phyloP scores from a whole-genome alignment of 768 basidiomycete genomes.

The Boletellus ananiceps region DNA sequence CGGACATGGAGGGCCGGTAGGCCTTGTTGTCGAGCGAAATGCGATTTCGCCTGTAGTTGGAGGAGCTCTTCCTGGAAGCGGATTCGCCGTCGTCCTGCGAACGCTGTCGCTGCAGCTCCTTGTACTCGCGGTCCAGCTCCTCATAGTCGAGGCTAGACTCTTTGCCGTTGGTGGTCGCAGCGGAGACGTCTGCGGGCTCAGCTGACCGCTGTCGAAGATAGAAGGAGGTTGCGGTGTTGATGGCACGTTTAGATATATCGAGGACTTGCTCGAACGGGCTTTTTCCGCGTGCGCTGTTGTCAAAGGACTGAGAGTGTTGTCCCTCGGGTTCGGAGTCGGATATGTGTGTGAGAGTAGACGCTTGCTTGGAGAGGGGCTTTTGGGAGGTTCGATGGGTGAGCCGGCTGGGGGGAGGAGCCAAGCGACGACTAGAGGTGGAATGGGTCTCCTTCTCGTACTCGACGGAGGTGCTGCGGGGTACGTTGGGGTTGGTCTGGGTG shows the following conservation, averaged over 20 bases:
- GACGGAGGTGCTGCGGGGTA: constrained; percentile 73
- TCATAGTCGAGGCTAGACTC: constrained; percentile 71
- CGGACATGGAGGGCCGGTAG: constrained; percentile 64
- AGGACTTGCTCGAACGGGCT: constrained; percentile 64
- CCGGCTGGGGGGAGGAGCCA: constrained; percentile 58
- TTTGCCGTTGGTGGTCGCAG: constrained; percentile 37
- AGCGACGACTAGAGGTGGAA: constrained; percentile 49
- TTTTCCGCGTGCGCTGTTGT: constrained; percentile 50
- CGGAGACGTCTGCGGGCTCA: constrained; percentile 45
- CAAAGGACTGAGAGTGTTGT: constrained; percentile 25
- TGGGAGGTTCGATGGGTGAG: constrained; percentile 29
- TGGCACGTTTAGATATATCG: constrained; percentile 50
- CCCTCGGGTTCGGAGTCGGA: constrained; percentile 70
- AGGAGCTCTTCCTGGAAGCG: constrained; percentile 31
- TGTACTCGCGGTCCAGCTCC: constrained; percentile 66
- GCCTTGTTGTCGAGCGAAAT: constrained; percentile 80
- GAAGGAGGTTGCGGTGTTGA: constrained; percentile 52
- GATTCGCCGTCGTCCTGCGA: constrained; percentile 20
- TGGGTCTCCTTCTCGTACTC: constrained; percentile 71
- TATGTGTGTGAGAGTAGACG: constrained; percentile 47
- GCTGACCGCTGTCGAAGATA: constrained; percentile 61
- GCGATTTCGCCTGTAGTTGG: constrained; percentile 48
- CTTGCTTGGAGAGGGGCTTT: constrained; percentile 53
- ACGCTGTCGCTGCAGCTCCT: constrained; percentile 32
- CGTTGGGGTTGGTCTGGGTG: constrained; percentile 39